Conservation (phyloP, 2,329 filamentous ascomycete species). For the Ceratocystis lukuohia region DNA sequence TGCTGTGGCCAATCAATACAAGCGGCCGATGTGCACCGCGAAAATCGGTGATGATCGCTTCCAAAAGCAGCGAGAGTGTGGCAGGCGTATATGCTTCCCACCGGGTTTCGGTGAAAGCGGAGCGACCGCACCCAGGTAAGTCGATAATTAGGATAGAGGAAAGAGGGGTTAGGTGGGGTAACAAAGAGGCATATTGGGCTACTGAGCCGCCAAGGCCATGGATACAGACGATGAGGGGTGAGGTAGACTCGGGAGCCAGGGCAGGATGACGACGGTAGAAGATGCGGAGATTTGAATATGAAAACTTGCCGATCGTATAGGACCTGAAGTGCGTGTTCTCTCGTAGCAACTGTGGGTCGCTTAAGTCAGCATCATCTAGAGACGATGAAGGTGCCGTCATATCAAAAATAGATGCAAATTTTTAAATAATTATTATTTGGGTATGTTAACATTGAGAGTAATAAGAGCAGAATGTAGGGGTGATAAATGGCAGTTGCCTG, state of each 20-base stretch:
- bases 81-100: slow-evolving; percentile 72
- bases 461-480: background rate
- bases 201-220: slow-evolving; percentile 89
- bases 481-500: background rate
- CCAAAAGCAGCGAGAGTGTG: slow-evolving; percentile 61
- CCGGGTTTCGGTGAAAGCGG: slow-evolving; percentile 53
- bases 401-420: background rate
- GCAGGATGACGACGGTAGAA: slow-evolving; percentile 73
- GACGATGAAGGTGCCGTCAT: background rate
- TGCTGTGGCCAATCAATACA: slow-evolving; percentile 74
- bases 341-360: slow-evolving; percentile 67
- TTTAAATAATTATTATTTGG: background rate
- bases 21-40: slow-evolving; percentile 55
- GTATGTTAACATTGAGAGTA: background rate
- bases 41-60: slow-evolving; percentile 59
- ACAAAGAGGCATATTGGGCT: slow-evolving; percentile 70
- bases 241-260: slow-evolving; percentile 27
- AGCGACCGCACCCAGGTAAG: slow-evolving; percentile 77
- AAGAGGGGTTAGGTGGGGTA: slow-evolving; percentile 69
- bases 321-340: slow-evolving; percentile 58
- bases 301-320: slow-evolving; percentile 57
- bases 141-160: slow-evolving; percentile 81
- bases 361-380: slow-evolving; percentile 28
- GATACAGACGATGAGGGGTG: slow-evolving; percentile 73
- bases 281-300: slow-evolving; percentile 63